A percentile compares a stretch with the other conserved stretches of the same genome.
Conservation (phyloP, 2,329 filamentous ascomycete species). For the Ceratocystis cacaofunesta region DNA sequence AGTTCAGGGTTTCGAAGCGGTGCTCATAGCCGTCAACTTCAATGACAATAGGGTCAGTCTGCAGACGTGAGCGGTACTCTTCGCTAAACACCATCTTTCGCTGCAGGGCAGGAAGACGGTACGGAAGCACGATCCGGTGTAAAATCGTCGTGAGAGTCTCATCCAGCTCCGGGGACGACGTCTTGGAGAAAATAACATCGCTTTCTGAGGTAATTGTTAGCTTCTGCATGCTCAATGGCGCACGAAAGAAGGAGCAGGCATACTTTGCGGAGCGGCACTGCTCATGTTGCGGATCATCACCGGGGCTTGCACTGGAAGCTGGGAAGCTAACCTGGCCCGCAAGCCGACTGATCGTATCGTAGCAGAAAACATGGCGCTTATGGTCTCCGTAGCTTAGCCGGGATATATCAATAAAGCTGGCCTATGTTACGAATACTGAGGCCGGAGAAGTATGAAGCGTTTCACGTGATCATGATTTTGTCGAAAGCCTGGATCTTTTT, state of each 20-base stretch:
- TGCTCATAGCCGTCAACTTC: conserved; percentile 42
- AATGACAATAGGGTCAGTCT: conserved; percentile 40
- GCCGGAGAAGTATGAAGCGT: not conserved
- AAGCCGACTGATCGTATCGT: conserved; percentile 8
- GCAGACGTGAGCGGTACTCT: conserved; percentile 34
- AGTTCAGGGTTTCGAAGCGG: conserved; percentile 35
- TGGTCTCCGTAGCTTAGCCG: not conserved
- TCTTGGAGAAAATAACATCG: conserved; percentile 33
- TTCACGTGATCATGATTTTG: conserved; percentile 9
- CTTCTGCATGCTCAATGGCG: not conserved
- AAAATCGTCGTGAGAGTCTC: conserved; percentile 37
- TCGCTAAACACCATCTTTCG: conserved; percentile 37
- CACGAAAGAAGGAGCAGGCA: not conserved
- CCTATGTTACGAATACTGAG: not conserved
- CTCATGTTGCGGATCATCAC: conserved; percentile 7
- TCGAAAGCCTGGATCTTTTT: not conserved
- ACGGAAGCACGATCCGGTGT: conserved; percentile 45
- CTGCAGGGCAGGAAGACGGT: conserved; percentile 39
- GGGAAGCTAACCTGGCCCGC: not conserved
- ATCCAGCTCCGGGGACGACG: conserved; percentile 40
- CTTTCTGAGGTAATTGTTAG: conserved; percentile 7
- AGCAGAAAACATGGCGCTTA: conserved; percentile 1
- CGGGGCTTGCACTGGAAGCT: not conserved
- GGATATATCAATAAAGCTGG: not conserved
- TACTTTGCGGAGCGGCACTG: conserved; percentile 11